A percentile compares a stretch with the other conserved stretches of the same genome.
Conservation (phyloP, 345 rosid species). For the Eucalyptus caleyi region DNA sequence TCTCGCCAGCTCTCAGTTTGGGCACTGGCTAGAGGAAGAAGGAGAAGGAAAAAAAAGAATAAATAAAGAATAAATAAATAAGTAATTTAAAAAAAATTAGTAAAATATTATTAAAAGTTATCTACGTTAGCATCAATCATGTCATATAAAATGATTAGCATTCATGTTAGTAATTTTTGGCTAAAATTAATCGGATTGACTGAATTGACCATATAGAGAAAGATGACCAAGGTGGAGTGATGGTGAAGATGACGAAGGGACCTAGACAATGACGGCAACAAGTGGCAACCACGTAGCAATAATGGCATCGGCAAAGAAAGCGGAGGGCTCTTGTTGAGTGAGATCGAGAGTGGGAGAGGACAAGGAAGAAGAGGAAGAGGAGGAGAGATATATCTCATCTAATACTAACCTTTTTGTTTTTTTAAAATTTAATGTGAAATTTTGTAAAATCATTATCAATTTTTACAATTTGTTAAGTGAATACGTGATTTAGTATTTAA, state of each 20-base stretch:
- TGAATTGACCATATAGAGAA: background rate
- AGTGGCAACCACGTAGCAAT: background rate
- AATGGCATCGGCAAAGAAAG: background rate
- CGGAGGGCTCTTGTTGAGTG: background rate
- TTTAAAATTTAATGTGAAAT: background rate
- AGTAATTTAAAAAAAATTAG: no score
- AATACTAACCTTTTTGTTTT: background rate
- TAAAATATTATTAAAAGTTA: no score
- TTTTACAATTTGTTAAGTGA: background rate
- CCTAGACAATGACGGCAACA: background rate
- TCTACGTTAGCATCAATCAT: accelerated
- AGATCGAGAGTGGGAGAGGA: background rate
- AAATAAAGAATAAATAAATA: no score
- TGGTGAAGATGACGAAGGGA: background rate
- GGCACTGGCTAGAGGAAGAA: background rate
- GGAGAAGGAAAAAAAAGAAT: background rate
- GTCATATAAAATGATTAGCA: accelerated
- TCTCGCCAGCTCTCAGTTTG: accelerated
- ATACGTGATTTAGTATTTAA: background rate
- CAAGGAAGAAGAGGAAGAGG: background rate
- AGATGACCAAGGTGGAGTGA: background rate
- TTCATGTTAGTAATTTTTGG: accelerated
- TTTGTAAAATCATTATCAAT: background rate
- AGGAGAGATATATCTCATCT: background rate
- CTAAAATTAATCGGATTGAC: no score